A percentile compares a stretch with the other conserved stretches of the same genome.
phyloP scores from a whole-genome alignment of 352 stramenopile species.

The Phytopythium mirpurense region DNA sequence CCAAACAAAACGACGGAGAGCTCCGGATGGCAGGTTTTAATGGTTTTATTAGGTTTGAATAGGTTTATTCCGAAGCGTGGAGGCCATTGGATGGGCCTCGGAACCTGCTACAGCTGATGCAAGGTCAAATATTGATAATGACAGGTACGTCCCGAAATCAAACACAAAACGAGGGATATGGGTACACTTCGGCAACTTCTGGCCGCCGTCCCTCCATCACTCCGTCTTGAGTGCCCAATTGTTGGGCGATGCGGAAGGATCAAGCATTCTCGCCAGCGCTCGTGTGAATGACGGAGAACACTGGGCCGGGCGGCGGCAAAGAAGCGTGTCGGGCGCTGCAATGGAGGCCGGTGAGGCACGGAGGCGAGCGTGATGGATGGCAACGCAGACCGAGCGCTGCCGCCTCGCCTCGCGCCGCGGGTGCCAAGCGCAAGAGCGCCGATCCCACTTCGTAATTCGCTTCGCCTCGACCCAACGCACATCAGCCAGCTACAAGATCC shows the following conservation, averaged over 20 bases:
- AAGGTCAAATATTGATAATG: not conserved
- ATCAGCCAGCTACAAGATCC: not conserved
- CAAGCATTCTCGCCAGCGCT: no score
- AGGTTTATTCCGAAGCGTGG: not conserved
- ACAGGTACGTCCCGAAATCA: not conserved
- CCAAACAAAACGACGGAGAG: not conserved
- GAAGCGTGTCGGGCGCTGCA: not conserved
- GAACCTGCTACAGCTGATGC: not conserved
- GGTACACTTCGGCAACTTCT: constrained; percentile 3
- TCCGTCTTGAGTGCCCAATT: not conserved
- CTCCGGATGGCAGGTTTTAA: not conserved
- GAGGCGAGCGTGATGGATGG: not conserved
- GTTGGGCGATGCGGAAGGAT: no score
- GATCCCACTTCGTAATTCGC: not conserved
- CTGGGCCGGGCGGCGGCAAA: not conserved
- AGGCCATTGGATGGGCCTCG: not conserved
- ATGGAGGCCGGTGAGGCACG: not conserved
- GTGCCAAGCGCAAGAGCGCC: not conserved
- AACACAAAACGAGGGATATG: not conserved
- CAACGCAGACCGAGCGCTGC: not conserved
- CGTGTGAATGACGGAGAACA: not conserved
- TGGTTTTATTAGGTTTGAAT: not conserved
- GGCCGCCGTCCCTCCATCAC: no score
- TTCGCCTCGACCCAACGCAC: not conserved
- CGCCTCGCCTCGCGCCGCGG: no score